phyloP scores from a whole-genome alignment of 2,329 filamentous ascomycete genomes.

The Rhytidhysteron rufulum region DNA sequence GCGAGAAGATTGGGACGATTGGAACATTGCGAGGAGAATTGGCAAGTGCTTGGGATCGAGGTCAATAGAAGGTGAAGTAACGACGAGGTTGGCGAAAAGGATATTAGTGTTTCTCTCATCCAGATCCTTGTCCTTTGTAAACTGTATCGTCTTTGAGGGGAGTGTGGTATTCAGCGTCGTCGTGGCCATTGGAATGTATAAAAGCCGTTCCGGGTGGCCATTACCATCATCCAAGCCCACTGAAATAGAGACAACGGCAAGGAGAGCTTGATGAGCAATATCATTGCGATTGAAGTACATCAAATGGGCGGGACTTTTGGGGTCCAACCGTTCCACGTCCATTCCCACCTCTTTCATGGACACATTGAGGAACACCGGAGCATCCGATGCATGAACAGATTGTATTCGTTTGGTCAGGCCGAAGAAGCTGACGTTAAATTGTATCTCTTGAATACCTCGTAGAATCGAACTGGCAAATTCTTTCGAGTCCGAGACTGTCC shows the following conservation, averaged over 20 bases:
- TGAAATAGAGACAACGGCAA: slow-evolving; percentile 88
- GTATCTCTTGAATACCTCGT: slow-evolving; percentile 90
- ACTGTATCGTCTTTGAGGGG: slow-evolving; percentile 87
- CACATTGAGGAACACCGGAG: slow-evolving; percentile 76
- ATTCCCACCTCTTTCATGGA: slow-evolving; percentile 96
- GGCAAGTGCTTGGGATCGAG: slow-evolving; percentile 89
- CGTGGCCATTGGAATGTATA: slow-evolving; percentile 96
- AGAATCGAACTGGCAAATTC: slow-evolving; percentile 88
- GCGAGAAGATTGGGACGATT: slow-evolving; percentile 37
- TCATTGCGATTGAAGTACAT: slow-evolving; percentile 97
- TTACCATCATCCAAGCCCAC: slow-evolving; percentile 88
- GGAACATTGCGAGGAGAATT: slow-evolving; percentile 72
- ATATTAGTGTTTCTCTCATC: slow-evolving; percentile 94
- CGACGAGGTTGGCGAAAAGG: slow-evolving; percentile 89
- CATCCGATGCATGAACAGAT: slow-evolving; percentile 61
- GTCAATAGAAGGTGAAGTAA: slow-evolving; percentile 93
- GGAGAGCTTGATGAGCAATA: slow-evolving; percentile 88
- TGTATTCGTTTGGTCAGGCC: slow-evolving; percentile 78
- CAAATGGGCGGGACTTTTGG: slow-evolving; percentile 87
- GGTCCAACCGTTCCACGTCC: slow-evolving; percentile 86
- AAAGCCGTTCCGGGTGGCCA: slow-evolving; percentile 76
- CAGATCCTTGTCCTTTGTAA: slow-evolving; percentile 64
- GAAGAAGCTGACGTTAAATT: slow-evolving; percentile 89
- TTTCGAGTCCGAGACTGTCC: slow-evolving; percentile 85
- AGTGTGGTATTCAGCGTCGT: slow-evolving; percentile 91